Conservation (phyloP, 495 filamentous ascomycete species). For the Podospora pseudocomata region DNA sequence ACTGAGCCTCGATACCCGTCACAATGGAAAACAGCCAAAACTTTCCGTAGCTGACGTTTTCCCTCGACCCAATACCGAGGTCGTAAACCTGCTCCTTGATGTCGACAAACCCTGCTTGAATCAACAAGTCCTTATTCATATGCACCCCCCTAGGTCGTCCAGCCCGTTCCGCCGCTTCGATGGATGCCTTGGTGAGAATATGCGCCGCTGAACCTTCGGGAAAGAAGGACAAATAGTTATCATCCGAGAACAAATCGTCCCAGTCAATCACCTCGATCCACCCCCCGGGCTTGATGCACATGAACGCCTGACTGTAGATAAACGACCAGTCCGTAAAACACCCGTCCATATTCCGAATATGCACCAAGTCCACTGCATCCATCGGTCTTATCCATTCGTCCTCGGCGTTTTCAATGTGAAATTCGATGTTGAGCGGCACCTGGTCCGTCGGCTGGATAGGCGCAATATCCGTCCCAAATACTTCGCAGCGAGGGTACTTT, state of each 20-base stretch:
- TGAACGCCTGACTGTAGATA: conserved; percentile 59
- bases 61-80: conserved; percentile 56
- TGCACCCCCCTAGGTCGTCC: conserved; percentile 56
- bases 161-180: conserved; percentile 39
- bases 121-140: conserved; percentile 49
- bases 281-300: conserved; percentile 59
- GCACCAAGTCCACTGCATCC: conserved; percentile 62
- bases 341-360: conserved; percentile 60
- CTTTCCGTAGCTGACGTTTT: conserved; percentile 56
- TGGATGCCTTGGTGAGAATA: conserved; percentile 32
- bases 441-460: conserved; percentile 51
- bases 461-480: conserved; percentile 68
- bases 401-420: conserved; percentile 67
- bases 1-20: conserved; percentile 61
- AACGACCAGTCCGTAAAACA: conserved; percentile 60
- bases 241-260: conserved; percentile 39
- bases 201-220: conserved; percentile 37
- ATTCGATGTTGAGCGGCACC: conserved; percentile 62
- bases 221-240: conserved; percentile 42
- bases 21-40: conserved; percentile 62
- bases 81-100: conserved; percentile 51
- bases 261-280: conserved; percentile 63
- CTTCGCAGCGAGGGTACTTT: conserved; percentile 56
- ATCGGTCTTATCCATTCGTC: conserved; percentile 53
- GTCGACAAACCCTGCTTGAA: conserved; percentile 60